Evolutionary conservation across 2,329 filamentous ascomycete genomes (phyloP), one percentile per base, ranked within the genome.

Genomic region (Seiridium unicorne): DNA sequence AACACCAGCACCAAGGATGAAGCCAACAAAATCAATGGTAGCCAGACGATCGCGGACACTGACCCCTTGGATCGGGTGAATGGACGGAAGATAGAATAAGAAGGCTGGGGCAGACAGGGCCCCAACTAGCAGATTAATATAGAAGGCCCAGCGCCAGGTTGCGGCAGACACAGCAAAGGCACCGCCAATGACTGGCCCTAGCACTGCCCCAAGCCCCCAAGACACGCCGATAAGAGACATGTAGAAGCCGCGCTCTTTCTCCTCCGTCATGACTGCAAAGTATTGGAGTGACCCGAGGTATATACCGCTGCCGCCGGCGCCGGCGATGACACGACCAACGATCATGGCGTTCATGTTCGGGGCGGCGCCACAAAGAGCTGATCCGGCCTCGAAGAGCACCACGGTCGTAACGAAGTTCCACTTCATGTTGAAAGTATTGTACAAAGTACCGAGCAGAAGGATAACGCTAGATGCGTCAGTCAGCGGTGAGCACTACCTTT

Each of bases 101-200:
- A 64, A 74, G 2, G 67, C 63, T 0, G 71, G 72, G 1, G 63
- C 61, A 7, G 62, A 63, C 48, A 76, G 67, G 44, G 55, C 77
- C 3, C 72, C 82, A 1, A 80, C 76, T 47, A 81, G 70, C 1
- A 86, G 73, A 62, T 85, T 86, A 71, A 86, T 81, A 13, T 49
- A 57, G 9, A 57, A 57, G 10, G 42, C 42, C 55, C 55, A 57
- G 2, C 42, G 55, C 55, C 55, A 57, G 18, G 55, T 57, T 10
- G 44, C 55, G 5, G 42, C 11, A 4, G 42, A 47, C 44, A 77
- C 76, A 4, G 44, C 44, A 38, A 57, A 57, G 42, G 55, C 40
- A 13, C 55, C 55, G 18, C 55, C 55, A 26, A 57, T 48, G 5
- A 57, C 55, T 0, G 55, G 55, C 3, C 55, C 55, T 8, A 57